Percentiles rank a stretch among this genome's conserved stretches.
Evolutionary conservation across 345 rosid genomes (phyloP).

Genomic region (Cochlearia excelsa): DNA sequence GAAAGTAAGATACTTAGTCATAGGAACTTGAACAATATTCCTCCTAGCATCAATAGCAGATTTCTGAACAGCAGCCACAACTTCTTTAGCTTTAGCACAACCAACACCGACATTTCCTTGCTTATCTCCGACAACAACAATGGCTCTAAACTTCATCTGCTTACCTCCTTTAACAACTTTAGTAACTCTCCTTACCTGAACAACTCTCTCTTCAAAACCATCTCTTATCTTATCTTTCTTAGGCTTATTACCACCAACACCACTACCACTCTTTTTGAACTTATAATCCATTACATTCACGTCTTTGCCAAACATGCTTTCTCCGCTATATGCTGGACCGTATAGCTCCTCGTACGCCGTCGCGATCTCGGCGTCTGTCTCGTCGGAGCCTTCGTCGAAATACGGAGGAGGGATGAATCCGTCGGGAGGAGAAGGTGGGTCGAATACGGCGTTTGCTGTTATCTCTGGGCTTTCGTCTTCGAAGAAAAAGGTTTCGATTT

Average conservation of each 20-base stretch:
- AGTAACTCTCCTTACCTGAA: conserved; percentile 76
- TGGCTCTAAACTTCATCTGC: conserved; percentile 68
- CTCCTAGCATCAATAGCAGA: conserved; percentile 72
- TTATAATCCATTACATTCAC: conserved; percentile 64
- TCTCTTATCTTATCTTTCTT: conserved; percentile 64
- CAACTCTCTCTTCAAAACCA: conserved; percentile 87
- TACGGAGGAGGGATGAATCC: conserved; percentile 51
- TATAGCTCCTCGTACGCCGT: conserved; percentile 72
- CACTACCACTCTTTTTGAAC: conserved; percentile 44
- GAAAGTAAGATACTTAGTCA: conserved; percentile 87
- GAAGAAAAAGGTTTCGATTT: conserved; percentile 51
- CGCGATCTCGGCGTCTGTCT: conserved; percentile 69
- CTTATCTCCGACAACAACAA: conserved; percentile 85
- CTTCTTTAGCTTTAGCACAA: conserved; percentile 83
- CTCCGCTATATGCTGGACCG: conserved; percentile 79
- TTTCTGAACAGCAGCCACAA: conserved; percentile 74
- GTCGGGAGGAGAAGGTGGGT: conserved; percentile 63
- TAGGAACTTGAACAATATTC: conserved; percentile 68
- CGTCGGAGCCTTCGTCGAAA: conserved; percentile 72
- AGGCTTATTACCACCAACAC: conserved; percentile 44
- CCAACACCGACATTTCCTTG: conserved; percentile 87
- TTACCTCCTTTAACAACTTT: conserved; percentile 96
- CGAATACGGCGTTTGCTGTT: conserved; percentile 48
- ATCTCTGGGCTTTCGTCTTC: conserved; percentile 40
- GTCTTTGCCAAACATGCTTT: conserved; percentile 56